Conservation (phyloP, 345 rosid species). For the Rhizophora apiculata region DNA sequence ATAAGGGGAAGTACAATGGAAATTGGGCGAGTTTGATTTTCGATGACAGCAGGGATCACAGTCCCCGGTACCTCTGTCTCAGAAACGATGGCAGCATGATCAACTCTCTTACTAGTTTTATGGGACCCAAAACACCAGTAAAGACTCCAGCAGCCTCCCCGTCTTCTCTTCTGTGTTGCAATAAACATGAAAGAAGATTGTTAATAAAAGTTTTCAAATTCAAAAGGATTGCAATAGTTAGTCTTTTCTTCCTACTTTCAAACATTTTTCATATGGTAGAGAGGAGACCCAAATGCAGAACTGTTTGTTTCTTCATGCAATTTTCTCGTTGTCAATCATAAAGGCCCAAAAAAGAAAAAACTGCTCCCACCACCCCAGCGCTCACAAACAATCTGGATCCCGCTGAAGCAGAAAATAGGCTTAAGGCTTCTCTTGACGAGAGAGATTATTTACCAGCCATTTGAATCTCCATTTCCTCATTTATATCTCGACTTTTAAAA, state of each 20-base stretch:
- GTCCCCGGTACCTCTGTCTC: conserved; percentile 48
- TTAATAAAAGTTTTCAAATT: conserved; percentile 8
- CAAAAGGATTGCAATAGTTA: neutral
- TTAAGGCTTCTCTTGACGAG: neutral
- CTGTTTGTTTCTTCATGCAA: too few species aligned
- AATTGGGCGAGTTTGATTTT: conserved; percentile 44
- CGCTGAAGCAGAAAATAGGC: too few species aligned
- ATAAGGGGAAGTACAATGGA: conserved; percentile 58
- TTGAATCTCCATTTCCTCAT: too few species aligned
- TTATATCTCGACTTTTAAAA: too few species aligned
- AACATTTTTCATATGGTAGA: too few species aligned
- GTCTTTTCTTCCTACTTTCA: neutral
- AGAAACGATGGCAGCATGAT: conserved; percentile 75
- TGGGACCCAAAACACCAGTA: conserved; percentile 78
- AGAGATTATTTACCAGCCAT: neutral
- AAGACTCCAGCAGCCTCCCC: conserved; percentile 82
- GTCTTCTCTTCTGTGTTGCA: conserved; percentile 65
- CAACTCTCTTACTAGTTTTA: conserved; percentile 67
- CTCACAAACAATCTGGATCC: too few species aligned
- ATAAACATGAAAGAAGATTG: conserved; percentile 5
- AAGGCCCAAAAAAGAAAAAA: too few species aligned
- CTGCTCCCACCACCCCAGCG: too few species aligned
- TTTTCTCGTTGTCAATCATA: too few species aligned
- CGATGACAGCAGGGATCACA: conserved; percentile 34
- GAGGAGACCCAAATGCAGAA: too few species aligned